Evolutionary conservation across 345 rosid species (phyloP).

Genomic region (Eucalyptus victrix): DNA sequence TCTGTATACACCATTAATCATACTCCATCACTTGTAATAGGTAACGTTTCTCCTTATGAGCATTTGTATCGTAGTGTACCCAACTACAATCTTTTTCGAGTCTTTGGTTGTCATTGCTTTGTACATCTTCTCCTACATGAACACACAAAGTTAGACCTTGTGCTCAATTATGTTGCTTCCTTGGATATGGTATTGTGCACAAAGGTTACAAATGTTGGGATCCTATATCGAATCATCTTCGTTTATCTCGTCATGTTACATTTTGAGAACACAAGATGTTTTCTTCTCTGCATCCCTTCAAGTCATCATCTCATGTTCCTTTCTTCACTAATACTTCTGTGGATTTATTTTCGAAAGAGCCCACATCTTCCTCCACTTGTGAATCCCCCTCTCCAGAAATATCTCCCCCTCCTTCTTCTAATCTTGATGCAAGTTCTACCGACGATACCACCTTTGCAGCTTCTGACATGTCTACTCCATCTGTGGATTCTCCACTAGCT

Average conservation of each 20-base stretch:
- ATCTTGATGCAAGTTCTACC: neutral
- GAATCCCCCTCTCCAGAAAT: neutral
- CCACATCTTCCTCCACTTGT: neutral
- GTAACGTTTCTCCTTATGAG: neutral
- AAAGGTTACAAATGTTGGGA: neutral
- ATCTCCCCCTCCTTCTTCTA: neutral
- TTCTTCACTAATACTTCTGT: no score
- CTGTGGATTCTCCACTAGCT: neutral
- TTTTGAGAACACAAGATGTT: neutral
- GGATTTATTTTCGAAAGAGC: neutral
- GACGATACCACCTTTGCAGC: neutral
- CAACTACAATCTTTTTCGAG: neutral
- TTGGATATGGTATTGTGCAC: neutral
- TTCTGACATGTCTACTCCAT: neutral
- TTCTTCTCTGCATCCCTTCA: neutral
- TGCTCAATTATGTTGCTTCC: neutral
- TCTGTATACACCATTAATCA: neutral
- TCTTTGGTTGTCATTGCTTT: neutral
- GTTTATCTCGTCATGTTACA: neutral
- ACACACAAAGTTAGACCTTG: neutral
- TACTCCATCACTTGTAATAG: no score
- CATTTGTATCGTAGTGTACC: neutral
- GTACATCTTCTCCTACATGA: neutral
- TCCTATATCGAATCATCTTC: rapidly evolving
- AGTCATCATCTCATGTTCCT: neutral